Evolutionary conservation across 805 yeast genomes (phyloP).

Genomic region (Metschnikowia lochheadii): DNA sequence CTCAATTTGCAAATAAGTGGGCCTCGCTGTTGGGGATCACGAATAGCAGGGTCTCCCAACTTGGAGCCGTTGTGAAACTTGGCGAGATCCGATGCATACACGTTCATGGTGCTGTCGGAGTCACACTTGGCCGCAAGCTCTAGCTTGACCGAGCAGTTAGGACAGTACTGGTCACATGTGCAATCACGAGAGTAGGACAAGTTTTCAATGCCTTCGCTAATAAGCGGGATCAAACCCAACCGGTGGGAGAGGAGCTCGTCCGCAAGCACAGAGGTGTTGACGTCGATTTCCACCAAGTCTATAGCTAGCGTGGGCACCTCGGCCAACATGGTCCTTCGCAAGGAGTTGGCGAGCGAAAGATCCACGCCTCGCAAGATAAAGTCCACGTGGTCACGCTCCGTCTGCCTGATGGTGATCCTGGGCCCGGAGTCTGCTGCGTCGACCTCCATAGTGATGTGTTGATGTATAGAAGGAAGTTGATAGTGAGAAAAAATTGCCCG

Average conservation of each 20-base stretch:
- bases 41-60: conserved; percentile 82
- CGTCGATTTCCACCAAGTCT: conserved; percentile 90
- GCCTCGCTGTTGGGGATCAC: conserved; percentile 75
- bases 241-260: conserved; percentile 96
- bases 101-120: conserved; percentile 80
- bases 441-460: conserved; percentile 21
- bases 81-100: conserved; percentile 75
- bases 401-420: conserved; percentile 81
- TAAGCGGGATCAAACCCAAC: conserved; percentile 86
- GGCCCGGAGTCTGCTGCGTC: conserved; percentile 50
- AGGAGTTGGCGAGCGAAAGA: conserved; percentile 84
- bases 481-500: conserved; percentile 4
- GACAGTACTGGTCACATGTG: conserved; percentile 96
- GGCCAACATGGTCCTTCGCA: conserved; percentile 87
- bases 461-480: neutral
- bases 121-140: conserved; percentile 86
- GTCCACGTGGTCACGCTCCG: conserved; percentile 84
- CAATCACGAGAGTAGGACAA: conserved; percentile 91
- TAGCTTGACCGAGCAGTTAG: conserved; percentile 86
- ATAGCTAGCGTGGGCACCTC: conserved; percentile 97
- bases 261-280: conserved; percentile 90
- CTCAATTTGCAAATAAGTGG: conserved; percentile 87
- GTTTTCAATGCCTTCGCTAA: conserved; percentile 77
- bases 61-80: conserved; percentile 42
- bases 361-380: conserved; percentile 85